Base-by-base conservation (phyloP, 495 filamentous ascomycete genomes). In the Lasiosphaeris hirsuta region DNA sequence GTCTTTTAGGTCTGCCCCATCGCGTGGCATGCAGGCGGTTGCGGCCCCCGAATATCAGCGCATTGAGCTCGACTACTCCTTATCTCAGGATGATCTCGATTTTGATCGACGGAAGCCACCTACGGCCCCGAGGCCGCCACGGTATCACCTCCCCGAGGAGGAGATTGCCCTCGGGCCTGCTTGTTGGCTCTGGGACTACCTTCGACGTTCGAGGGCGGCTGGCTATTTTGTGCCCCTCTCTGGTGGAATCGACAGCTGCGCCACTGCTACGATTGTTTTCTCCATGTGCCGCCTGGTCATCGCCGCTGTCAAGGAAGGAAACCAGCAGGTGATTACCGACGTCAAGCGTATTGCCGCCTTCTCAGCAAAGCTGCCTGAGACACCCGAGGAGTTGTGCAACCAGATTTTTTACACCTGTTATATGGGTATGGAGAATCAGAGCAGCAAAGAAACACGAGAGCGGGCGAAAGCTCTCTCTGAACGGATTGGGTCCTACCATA, bases 171-270 rank as follows among this genome's bases (percentile, higher is more conserved):
- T 91, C 0, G 81, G 82, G 0, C 79, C 84, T 0, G 89, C 84
- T 1, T 86, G 84, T 65, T 96, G 84, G 76, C 72, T 96, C 0
- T 96, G 90, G 90, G 89, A 96, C 62, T 96, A 95, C 57, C 81
- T 95, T 1, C 76, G 88, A 3, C 68, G 90, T 49, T 86, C 77
- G 14, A 76, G 76, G 13, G 76, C 78, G 13, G 84, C 82, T 4
- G 84, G 86, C 1, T 89, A 81, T 54, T 61, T 79, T 0, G 68
- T 79, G 0, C 83, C 84, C n/a, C 76, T 86, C 2, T 66, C 59
- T 60, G 91, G 91, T 10, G 92, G 92, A 10, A 93, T 96, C 36
- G 87, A 89, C 63, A 79, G 71, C 36, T 84, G 81, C 51, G 76
- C 82, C 2, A 84, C 81, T 7, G 69, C 68, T 3, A 67, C 23